phyloP scores from a whole-genome alignment of 1,284 basidiomycete genomes.

The Agaricales sp. region DNA sequence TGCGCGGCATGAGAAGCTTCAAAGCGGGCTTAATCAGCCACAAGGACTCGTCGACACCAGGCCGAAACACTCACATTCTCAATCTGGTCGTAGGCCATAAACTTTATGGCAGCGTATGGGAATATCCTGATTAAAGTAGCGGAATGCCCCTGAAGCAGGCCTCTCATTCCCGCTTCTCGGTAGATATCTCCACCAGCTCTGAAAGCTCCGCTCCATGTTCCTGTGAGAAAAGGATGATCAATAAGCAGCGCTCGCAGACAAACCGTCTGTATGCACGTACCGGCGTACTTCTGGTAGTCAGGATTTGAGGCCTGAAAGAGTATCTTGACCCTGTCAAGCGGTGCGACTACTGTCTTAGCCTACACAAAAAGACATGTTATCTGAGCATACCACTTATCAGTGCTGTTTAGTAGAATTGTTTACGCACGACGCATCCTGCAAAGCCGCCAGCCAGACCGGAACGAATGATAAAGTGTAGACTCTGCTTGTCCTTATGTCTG shows the following conservation, averaged over 20 bases:
- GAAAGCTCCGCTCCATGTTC: constrained; percentile 80
- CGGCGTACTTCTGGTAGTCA: constrained; percentile 90
- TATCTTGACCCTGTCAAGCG: constrained; percentile 97
- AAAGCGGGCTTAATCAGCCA: constrained; percentile 8
- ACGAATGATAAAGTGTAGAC: constrained; percentile 67
- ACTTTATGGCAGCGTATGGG: constrained; percentile 97
- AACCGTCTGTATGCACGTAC: constrained; percentile 28
- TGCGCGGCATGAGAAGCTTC: constrained; percentile 76
- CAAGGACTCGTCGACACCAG: constrained; percentile 5
- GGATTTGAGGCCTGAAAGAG: constrained; percentile 97
- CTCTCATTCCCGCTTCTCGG: constrained; percentile 58
- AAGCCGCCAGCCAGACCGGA: constrained; percentile 87
- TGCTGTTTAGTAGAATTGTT: no score
- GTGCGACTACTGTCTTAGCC: constrained; percentile 97
- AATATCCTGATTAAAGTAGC: constrained; percentile 82
- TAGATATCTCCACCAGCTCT: constrained; percentile 80
- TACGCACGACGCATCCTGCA: constrained; percentile 85
- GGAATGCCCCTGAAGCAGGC: constrained; percentile 92
- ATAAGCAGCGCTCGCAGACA: neutral
- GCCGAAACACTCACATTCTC: constrained; percentile 47
- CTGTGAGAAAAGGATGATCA: no score
- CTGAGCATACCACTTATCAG: constrained; percentile 10
- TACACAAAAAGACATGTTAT: constrained; percentile 21
- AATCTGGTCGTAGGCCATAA: constrained; percentile 92
- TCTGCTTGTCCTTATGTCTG: constrained; percentile 50